These are phyloP conservation scores for Podospora conica DNA, from an alignment of 495 filamentous ascomycete genomes.

Conservation along the genomic window DNA sequence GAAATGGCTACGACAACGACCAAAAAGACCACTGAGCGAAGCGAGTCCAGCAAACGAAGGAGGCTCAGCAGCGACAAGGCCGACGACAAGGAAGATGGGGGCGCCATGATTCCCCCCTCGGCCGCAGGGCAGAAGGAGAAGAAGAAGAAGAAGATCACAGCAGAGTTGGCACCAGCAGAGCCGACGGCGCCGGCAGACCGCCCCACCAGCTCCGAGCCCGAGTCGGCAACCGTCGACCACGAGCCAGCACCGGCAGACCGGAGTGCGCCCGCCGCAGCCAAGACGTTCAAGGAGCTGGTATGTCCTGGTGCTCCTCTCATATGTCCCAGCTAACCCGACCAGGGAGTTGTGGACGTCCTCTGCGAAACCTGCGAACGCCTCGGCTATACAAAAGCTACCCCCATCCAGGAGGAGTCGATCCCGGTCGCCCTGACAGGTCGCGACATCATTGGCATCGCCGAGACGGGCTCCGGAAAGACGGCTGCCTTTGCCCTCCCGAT, in stretches of 20 bases:
- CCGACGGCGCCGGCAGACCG: constrained; percentile 1
- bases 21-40: neutral
- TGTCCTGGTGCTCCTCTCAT: neutral
- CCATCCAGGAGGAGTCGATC: constrained; percentile 70
- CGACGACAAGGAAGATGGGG: neutral
- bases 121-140: neutral
- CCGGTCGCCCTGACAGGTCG: constrained; percentile 74
- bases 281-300: constrained; percentile 72
- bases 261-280: constrained; percentile 30
- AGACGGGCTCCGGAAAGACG: constrained; percentile 91
- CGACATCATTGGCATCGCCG: constrained; percentile 88
- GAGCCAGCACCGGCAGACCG: constrained; percentile 10
- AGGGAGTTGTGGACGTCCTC: constrained; percentile 76
- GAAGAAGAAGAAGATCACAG: neutral
- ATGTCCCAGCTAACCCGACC: constrained; percentile 11
- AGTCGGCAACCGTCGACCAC: constrained; percentile 23
- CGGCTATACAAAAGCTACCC: constrained; percentile 76
- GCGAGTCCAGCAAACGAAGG: neutral
- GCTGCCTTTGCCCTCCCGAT: constrained; percentile 89
- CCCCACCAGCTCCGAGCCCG: constrained; percentile 10
- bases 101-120: neutral
- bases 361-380: constrained; percentile 78
- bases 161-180: neutral
- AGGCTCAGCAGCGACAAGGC: neutral
- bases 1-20: neutral